These are phyloP conservation scores for Elongisporangium prolatum DNA, from an alignment of 352 stramenopile species.

Conservation along the genomic window DNA sequence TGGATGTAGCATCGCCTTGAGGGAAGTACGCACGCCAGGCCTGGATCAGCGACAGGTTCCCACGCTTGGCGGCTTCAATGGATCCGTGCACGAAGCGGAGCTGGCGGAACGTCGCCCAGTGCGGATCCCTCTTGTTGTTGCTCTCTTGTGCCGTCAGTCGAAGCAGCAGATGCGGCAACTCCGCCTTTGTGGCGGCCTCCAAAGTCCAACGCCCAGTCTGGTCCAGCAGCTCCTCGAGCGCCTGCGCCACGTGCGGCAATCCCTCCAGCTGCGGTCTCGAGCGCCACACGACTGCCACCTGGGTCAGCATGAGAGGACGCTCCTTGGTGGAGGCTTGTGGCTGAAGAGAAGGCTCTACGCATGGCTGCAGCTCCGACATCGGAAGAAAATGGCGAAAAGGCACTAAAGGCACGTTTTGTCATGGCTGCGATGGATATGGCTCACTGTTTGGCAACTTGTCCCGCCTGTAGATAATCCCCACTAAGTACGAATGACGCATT, in stretches of 20 bases:
- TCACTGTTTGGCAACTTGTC: background rate
- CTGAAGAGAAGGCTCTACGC: background rate
- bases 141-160: conserved; percentile 18
- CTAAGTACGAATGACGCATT: background rate
- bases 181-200: conserved; percentile 23
- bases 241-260: conserved; percentile 32
- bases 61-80: background rate
- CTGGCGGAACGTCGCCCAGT: background rate
- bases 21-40: background rate
- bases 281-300: conserved; percentile 19
- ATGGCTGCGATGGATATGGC: background rate
- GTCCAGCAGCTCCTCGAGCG: conserved; percentile 32
- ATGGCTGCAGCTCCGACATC: background rate
- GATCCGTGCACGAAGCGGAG: background rate
- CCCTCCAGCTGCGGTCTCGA: conserved; percentile 14
- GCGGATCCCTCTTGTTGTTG: background rate
- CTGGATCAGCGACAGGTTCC: background rate
- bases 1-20: background rate
- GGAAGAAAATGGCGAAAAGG: background rate
- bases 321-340: background rate
- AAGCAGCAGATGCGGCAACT: conserved; percentile 33
- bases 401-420: background rate
- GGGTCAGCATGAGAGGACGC: conserved; percentile 4
- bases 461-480: background rate
- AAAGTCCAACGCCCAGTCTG: conserved; percentile 30